Evolutionary conservation across 331 rosid species (phyloP), one percentile per base, ranked within the genome.

Genomic region (Stylosanthes scabra): DNA sequence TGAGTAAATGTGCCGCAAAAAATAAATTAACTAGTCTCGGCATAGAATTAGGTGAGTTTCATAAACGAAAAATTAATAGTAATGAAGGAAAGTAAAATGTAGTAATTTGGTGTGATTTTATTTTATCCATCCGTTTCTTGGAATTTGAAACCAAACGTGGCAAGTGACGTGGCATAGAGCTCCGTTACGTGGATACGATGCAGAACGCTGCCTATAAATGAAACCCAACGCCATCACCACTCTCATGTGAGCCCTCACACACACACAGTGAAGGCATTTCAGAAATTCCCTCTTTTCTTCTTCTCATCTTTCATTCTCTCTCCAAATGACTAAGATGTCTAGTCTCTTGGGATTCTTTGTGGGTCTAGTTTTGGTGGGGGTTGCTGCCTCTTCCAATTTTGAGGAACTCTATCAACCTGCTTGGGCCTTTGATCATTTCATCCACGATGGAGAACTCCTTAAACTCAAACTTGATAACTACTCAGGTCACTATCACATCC

Each of bases 361-460:
- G 68, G 85, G 84, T 72, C 46, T 88, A 62, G 15, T 84, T 50
- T 46, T 84, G 15, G 72, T 83, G 67, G 87, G 91, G 16, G 59
- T 67, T 11, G 92, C 51, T 56, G 70, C 79, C 84, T 90, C 91
- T 50, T 82, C 93, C 1, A 88, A 84, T 40, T 95, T 95, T 59
- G 97, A 85, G 0, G 85, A 95, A 34, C 97, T 95, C 44, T 95
- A 89, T 67, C 97, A 95, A 54, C 89, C 99, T 0, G 47, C 81
- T 56, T 95, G 99, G 99, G 97, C 97, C 27, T 14, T 56, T 4
- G 99, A 95, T 81, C 99, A 95, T 80, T 88, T 91, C 68, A 20
- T 10, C 42, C 74, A 90, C 15, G 95, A 90, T 59, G 99, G 97
- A 78, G 96, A 95, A 50, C 65, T 80, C 8, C 81, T 95, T 15